These are phyloP conservation scores for Cichorium intybus DNA, from an alignment of 140 eudicot genomes.

Conservation along the genomic window DNA sequence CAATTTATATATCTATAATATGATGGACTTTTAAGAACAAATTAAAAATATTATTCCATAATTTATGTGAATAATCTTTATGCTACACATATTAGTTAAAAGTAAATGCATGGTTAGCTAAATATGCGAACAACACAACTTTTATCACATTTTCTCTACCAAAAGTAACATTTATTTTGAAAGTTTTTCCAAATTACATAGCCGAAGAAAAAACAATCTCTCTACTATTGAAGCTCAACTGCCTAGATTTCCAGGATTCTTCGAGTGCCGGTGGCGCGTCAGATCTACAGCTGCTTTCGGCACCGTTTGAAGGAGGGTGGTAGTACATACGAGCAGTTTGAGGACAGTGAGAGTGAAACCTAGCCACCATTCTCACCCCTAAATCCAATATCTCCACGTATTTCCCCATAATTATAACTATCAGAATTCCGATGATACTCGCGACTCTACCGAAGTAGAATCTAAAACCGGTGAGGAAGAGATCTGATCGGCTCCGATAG, in stretches of 20 bases:
- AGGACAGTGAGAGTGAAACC: conserved; percentile 56
- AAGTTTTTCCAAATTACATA: conserved; percentile 9
- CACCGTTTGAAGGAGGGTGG: conserved; percentile 42
- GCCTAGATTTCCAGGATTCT: conserved; percentile 13
- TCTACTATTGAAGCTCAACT: conserved; percentile 31
- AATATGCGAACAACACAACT: background rate
- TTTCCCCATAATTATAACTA: conserved; percentile 33
- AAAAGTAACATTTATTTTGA: background rate
- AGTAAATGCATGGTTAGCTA: background rate
- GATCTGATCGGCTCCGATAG: background rate
- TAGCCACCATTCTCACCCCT: conserved; percentile 47
- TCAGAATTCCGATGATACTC: background rate
- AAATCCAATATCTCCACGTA: conserved; percentile 45
- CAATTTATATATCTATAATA: too few relatives aligned
- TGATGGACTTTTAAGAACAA: background rate
- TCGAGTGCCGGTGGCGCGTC: conserved; percentile 11
- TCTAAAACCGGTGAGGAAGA: background rate
- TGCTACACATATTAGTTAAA: too few relatives aligned
- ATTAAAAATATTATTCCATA: too few relatives aligned
- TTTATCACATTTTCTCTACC: background rate
- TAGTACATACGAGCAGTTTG: conserved; percentile 50
- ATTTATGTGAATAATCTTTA: too few relatives aligned
- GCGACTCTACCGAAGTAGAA: background rate
- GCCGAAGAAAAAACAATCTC: conserved; percentile 40
- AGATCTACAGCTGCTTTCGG: conserved; percentile 1